Evolutionary conservation across 129 eudicot genomes (phyloP).

Genomic region (Helianthus tuberosus): DNA sequence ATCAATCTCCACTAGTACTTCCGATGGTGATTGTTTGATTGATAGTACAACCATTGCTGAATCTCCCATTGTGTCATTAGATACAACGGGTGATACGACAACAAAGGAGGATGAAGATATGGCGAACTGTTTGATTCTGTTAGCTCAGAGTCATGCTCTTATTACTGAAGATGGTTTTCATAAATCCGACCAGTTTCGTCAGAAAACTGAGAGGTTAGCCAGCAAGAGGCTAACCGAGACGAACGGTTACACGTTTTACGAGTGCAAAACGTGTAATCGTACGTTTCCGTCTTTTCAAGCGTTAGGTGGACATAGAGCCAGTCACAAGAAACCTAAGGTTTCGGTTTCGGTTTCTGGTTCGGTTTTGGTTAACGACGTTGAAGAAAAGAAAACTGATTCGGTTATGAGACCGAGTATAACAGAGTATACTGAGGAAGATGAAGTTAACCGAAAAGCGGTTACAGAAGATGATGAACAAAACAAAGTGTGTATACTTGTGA

Average conservation of each 20-base stretch:
- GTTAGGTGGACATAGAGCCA: constrained; percentile 87
- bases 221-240: constrained; percentile 41
- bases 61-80: constrained; percentile 42
- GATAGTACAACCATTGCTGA: constrained; percentile 11
- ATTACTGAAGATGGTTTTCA: background rate
- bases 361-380: background rate
- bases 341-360: background rate
- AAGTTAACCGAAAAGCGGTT: constrained; percentile 19
- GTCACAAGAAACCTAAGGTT: constrained; percentile 77
- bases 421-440: constrained; percentile 21
- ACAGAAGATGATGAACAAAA: constrained; percentile 21
- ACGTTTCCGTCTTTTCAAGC: constrained; percentile 92
- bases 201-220: constrained; percentile 33
- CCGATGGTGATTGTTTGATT: constrained; percentile 18
- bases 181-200: constrained; percentile 13
- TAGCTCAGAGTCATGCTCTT: constrained; percentile 61
- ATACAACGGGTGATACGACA: constrained; percentile 30
- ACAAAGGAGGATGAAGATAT: constrained; percentile 78
- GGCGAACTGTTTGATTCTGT: constrained; percentile 78
- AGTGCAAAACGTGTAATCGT: constrained; percentile 84
- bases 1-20: constrained; percentile 28
- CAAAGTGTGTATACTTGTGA: constrained; percentile 13
- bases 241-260: constrained; percentile 52
- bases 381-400: constrained; percentile 17
- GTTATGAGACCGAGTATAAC: constrained; percentile 23